These are phyloP conservation scores for Apophysomyces trapeziformis DNA, from an alignment of 371 early-diverging fungal genomes.

Conservation along the genomic window DNA sequence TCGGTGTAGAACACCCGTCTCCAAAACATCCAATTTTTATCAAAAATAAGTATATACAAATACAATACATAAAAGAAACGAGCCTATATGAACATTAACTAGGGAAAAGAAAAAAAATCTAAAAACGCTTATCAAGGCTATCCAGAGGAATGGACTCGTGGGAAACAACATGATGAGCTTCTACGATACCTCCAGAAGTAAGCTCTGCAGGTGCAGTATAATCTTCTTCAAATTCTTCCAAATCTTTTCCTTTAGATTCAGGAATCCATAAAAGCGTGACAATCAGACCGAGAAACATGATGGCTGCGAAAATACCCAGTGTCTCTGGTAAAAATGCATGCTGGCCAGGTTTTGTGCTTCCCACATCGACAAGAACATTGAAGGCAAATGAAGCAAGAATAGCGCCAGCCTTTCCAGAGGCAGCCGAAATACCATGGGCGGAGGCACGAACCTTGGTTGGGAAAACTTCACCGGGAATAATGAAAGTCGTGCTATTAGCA, in stretches of 20 bases:
- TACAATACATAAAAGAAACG: background rate
- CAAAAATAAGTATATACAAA: too few relatives aligned
- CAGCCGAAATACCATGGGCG: constrained; percentile 89
- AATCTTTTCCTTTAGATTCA: constrained; percentile 59
- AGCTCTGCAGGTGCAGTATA: constrained; percentile 18
- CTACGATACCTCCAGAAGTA: background rate
- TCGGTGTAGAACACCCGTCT: too few relatives aligned
- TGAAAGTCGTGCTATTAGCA: constrained; percentile 90
- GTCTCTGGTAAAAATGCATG: constrained; percentile 70
- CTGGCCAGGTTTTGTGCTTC: constrained; percentile 48
- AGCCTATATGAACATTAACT: background rate
- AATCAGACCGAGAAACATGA: constrained; percentile 70
- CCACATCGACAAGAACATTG: constrained; percentile 62
- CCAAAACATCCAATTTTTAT: too few relatives aligned
- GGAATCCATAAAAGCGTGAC: constrained; percentile 57
- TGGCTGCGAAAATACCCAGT: constrained; percentile 69
- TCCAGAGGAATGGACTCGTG: constrained; percentile 1
- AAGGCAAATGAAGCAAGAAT: constrained; percentile 61
- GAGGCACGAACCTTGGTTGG: constrained; percentile 90
- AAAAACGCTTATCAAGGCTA: background rate
- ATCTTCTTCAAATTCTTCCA: constrained; percentile 62
- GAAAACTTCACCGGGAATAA: constrained; percentile 90
- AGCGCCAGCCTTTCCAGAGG: constrained; percentile 88
- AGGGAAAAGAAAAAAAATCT: background rate
- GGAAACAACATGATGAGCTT: background rate